Conservation (phyloP, 2,329 filamentous ascomycete genomes). For the Dactylellina sp. region DNA sequence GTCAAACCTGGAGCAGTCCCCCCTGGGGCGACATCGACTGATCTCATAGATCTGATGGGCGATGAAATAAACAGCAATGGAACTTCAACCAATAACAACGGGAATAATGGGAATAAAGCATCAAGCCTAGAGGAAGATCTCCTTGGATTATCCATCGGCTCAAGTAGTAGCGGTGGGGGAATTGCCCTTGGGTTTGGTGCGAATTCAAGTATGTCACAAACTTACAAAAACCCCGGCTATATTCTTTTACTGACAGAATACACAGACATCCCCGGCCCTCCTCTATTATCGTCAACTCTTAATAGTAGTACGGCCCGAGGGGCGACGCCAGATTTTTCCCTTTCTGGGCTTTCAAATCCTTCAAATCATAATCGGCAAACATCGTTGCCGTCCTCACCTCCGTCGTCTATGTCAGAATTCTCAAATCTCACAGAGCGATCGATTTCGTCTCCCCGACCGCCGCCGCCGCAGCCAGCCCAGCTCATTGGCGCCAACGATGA, state of each 20-base stretch:
- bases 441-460: slow-evolving; percentile 66
- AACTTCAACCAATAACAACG: slow-evolving; percentile 62
- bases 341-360: slow-evolving; percentile 51
- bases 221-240: background rate
- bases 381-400: slow-evolving; percentile 57
- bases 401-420: slow-evolving; percentile 67
- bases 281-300: slow-evolving; percentile 74
- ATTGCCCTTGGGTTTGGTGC: slow-evolving; percentile 84
- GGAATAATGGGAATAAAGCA: slow-evolving; percentile 64
- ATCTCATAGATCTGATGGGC: slow-evolving; percentile 75
- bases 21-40: slow-evolving; percentile 70
- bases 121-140: slow-evolving; percentile 88
- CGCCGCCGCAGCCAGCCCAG: slow-evolving; percentile 63
- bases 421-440: slow-evolving; percentile 69
- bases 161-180: slow-evolving; percentile 71
- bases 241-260: slow-evolving; percentile 58
- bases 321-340: slow-evolving; percentile 57
- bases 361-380: slow-evolving; percentile 55
- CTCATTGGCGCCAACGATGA: slow-evolving; percentile 64
- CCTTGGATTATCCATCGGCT: slow-evolving; percentile 82
- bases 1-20: slow-evolving; percentile 78
- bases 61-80: slow-evolving; percentile 77
- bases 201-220: slow-evolving; percentile 71
- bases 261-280: slow-evolving; percentile 73
- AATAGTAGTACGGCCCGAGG: slow-evolving; percentile 71